Conservation (phyloP, 1,284 basidiomycete genomes). For the Bondarzewia mesenterica region DNA sequence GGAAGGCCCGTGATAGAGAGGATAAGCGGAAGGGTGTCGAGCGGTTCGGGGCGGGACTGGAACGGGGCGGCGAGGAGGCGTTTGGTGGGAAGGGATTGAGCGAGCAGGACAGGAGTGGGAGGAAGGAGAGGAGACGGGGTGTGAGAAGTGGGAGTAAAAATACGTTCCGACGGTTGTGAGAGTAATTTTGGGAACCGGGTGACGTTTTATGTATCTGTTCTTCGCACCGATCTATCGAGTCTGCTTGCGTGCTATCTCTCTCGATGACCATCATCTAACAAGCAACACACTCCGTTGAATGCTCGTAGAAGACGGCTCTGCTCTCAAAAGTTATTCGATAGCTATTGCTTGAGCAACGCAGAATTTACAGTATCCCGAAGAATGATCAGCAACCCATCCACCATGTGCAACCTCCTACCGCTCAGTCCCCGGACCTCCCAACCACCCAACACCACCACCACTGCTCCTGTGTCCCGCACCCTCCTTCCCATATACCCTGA, state of each 20-base stretch:
- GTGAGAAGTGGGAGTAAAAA: conserved; percentile 85
- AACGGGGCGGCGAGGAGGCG: conserved; percentile 56
- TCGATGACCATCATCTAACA: no score
- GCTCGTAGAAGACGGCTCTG: no score
- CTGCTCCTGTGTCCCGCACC: not conserved
- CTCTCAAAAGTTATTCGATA: no score
- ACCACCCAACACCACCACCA: not conserved
- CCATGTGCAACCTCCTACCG: not conserved
- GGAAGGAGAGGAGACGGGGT: conserved; percentile 63
- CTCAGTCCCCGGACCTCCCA: not conserved
- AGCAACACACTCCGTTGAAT: no score
- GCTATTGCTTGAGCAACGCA: no score
- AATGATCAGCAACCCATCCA: not conserved
- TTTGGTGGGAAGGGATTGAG: conserved; percentile 30
- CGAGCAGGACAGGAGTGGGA: conserved; percentile 57
- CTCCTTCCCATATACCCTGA: conserved; percentile 3
- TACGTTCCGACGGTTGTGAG: conserved; percentile 48
- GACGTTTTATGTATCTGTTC: no score
- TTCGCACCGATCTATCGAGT: no score
- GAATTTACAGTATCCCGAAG: not conserved
- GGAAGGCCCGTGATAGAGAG: conserved; percentile 26
- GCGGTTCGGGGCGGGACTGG: conserved; percentile 79
- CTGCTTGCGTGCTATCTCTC: no score
- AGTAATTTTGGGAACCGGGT: no score
- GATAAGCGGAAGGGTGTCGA: conserved; percentile 59